phyloP scores from a whole-genome alignment of 768 basidiomycete genomes.

The Megacollybia marginata region DNA sequence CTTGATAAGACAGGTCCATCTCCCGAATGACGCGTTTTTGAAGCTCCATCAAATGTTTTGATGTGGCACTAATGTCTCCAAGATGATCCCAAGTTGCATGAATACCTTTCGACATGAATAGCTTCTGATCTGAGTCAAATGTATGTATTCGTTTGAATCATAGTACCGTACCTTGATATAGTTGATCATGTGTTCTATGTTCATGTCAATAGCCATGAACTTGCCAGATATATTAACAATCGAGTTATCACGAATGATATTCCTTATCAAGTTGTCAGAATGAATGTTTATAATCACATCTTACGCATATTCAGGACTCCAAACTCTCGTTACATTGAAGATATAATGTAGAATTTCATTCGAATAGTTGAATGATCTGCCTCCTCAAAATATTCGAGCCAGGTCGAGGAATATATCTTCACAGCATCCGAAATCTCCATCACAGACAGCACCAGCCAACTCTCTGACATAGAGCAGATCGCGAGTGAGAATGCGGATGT shows the following conservation, averaged over 20 bases:
- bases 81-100: not conserved
- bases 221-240: slow-evolving; percentile 26
- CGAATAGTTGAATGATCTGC: no score
- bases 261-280: slow-evolving; percentile 10
- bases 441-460: slow-evolving; percentile 16
- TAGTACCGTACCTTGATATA: slow-evolving; percentile 24
- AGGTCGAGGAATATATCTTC: slow-evolving; percentile 21
- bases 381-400: slow-evolving; percentile 22
- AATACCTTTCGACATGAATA: not conserved
- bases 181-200: no score
- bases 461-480: no score
- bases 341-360: slow-evolving; percentile 17
- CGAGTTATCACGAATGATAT: slow-evolving; percentile 29
- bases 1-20: not conserved
- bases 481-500: slow-evolving; percentile 12
- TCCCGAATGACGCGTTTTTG: not conserved
- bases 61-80: not conserved
- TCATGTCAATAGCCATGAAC: no score
- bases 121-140: not conserved
- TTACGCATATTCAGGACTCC: slow-evolving; percentile 25
- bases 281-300: not conserved
- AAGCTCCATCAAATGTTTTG: not conserved
- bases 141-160: slow-evolving; percentile 24
- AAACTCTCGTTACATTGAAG: slow-evolving; percentile 18
- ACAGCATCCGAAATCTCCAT: slow-evolving; percentile 24